Conservation (phyloP, 2,329 filamentous ascomycete genomes). For the Colletotrichum eleusines region DNA sequence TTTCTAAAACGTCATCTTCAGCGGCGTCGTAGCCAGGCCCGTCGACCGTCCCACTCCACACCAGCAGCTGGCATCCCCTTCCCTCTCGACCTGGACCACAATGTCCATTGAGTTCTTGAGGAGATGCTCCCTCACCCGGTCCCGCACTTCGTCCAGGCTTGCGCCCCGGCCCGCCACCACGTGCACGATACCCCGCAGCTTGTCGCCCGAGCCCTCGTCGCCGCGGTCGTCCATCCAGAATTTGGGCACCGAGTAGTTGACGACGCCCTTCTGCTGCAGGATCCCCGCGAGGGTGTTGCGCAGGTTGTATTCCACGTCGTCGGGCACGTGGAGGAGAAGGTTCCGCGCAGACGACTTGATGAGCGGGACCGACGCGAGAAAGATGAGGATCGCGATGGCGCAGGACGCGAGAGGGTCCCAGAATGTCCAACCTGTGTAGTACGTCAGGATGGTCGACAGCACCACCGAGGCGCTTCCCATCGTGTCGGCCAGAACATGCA, state of each 20-base stretch:
- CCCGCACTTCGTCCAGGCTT: conserved; percentile 84
- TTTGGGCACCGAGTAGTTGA: conserved; percentile 85
- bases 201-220: conserved; percentile 55
- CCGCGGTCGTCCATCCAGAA: conserved; percentile 87
- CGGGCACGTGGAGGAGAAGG: conserved; percentile 86
- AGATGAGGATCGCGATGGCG: conserved; percentile 92
- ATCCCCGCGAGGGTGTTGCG: conserved; percentile 89
- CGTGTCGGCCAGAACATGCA: conserved; percentile 95
- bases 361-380: conserved; percentile 89
- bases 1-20: conserved; percentile 52
- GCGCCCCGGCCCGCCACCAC: conserved; percentile 79
- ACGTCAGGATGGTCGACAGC: conserved; percentile 87
- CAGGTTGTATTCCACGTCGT: conserved; percentile 86
- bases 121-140: conserved; percentile 80
- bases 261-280: conserved; percentile 83
- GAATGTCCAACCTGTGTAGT: conserved; percentile 89
- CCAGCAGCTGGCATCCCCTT: conserved; percentile 78
- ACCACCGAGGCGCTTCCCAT: conserved; percentile 96
- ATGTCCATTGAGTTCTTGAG: conserved; percentile 80
- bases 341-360: conserved; percentile 87
- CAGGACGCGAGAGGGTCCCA: conserved; percentile 97
- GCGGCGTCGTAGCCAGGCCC: conserved; percentile 46
- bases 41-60: conserved; percentile 57
- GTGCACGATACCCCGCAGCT: conserved; percentile 86
- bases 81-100: conserved; percentile 88